phyloP scores from a whole-genome alignment of 306 rosid genomes.

The Corylus americana region DNA sequence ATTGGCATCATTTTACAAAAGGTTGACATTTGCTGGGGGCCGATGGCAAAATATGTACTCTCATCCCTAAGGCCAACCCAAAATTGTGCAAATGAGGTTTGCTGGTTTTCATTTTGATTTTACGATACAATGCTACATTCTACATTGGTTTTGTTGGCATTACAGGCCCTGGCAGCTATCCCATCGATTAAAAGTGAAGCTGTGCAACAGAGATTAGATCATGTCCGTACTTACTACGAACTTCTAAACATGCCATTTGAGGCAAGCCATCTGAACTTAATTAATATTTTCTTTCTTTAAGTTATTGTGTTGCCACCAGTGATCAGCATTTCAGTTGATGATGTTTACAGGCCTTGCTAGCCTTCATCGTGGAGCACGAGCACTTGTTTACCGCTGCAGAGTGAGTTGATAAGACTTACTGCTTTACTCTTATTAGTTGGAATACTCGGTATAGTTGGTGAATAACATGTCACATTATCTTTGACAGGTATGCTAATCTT shows the following conservation, averaged over 20 bases:
- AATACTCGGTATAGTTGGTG: conserved; percentile 15
- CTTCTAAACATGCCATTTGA: conserved; percentile 98
- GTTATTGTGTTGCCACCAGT: conserved; percentile 24
- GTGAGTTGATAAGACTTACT: conserved; percentile 53
- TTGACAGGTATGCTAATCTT: conserved; percentile 77
- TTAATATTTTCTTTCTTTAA: background rate
- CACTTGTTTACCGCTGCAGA: conserved; percentile 70
- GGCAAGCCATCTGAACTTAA: conserved; percentile 53
- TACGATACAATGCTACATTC: background rate
- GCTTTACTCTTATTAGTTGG: conserved; percentile 2
- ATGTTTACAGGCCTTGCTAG: conserved; percentile 80
- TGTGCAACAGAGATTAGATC: conserved; percentile 88
- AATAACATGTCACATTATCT: conserved; percentile 30
- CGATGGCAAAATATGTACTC: background rate
- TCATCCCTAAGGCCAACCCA: conserved; percentile 8
- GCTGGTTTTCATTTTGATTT: conserved; percentile 13
- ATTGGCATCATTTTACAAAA: background rate
- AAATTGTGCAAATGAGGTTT: conserved; percentile 10
- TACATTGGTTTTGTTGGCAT: conserved; percentile 29
- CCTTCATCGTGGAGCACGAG: conserved; percentile 87
- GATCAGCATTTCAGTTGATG: conserved; percentile 28
- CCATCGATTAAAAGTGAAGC: conserved; percentile 84
- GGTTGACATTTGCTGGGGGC: background rate
- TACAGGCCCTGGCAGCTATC: conserved; percentile 94
- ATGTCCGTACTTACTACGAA: conserved; percentile 92